Conservation (phyloP, 352 stramenopile genomes). For the Phytophthora aleatoria region DNA sequence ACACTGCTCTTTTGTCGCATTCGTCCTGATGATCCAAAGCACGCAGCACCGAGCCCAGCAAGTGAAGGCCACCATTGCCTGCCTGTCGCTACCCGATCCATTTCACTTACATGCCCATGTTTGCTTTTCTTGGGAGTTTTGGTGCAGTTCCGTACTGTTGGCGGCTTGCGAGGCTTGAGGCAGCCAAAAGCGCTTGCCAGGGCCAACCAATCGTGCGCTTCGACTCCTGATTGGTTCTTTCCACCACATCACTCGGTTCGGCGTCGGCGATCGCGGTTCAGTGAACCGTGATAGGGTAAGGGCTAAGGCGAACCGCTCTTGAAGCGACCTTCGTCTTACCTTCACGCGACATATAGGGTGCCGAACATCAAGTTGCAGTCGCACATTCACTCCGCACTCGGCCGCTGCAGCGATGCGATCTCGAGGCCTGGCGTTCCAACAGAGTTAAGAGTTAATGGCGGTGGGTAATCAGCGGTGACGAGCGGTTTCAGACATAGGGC, state of each 20-base stretch:
- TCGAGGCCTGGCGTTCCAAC: too few relatives aligned
- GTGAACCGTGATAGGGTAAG: constrained; percentile 35
- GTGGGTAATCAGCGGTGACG: not conserved
- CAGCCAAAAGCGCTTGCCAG: constrained; percentile 51
- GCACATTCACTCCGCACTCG: constrained; percentile 13
- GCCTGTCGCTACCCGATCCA: constrained; percentile 3
- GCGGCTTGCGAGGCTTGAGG: constrained; percentile 11
- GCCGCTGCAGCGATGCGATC: not conserved
- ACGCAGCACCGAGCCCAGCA: constrained; percentile 9
- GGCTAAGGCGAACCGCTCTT: constrained; percentile 12
- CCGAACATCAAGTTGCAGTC: constrained; percentile 14
- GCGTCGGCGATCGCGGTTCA: constrained; percentile 23
- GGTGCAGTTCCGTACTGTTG: constrained; percentile 88
- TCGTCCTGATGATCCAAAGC: constrained; percentile 16
- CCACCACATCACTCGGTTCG: constrained; percentile 36
- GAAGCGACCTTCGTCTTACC: constrained; percentile 36
- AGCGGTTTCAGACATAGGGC: constrained; percentile 25
- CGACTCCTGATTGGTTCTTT: constrained; percentile 45
- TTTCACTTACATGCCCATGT: constrained; percentile 86
- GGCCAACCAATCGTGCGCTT: constrained; percentile 75
- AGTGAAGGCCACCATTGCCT: not conserved
- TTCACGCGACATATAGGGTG: constrained; percentile 4
- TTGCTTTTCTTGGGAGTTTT: constrained; percentile 78
- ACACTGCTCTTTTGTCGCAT: constrained; percentile 1
- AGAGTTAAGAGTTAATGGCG: not conserved